phyloP scores from a whole-genome alignment of 352 stramenopile genomes.

The Globisporangium lucens region DNA sequence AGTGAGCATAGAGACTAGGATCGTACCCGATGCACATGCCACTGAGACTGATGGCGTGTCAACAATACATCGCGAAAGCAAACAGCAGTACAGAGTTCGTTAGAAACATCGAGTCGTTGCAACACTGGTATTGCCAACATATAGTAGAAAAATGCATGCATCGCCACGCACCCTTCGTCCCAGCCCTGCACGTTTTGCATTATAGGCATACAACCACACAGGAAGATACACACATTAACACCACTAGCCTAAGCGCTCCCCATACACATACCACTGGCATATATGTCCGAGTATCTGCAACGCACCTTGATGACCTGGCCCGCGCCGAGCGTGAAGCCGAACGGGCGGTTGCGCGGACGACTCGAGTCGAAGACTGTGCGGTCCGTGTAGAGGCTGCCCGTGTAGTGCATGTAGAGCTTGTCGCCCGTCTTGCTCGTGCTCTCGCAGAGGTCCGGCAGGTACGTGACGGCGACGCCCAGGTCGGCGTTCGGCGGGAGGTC shows the following conservation, averaged over 20 bases:
- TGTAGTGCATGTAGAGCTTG: conserved; percentile 95
- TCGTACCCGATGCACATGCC: conserved; percentile 10
- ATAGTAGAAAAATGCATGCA: background rate
- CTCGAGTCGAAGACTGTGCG: conserved; percentile 97
- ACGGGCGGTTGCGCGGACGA: conserved; percentile 90
- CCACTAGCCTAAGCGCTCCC: too few relatives aligned
- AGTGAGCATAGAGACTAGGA: background rate
- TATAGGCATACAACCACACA: background rate
- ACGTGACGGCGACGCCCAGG: conserved; percentile 82
- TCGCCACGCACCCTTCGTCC: background rate
- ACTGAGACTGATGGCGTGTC: background rate
- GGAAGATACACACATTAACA: background rate
- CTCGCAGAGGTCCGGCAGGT: conserved; percentile 57
- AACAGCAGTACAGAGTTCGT: background rate
- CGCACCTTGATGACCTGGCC: conserved; percentile 93
- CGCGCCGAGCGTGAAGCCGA: conserved; percentile 93
- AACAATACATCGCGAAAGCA: background rate
- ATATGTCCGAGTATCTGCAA: background rate
- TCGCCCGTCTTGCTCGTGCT: conserved; percentile 76
- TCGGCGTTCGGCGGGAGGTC: conserved; percentile 62
- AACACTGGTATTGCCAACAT: background rate
- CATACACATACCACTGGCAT: too few relatives aligned
- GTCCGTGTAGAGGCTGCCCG: conserved; percentile 93
- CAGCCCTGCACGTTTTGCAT: background rate
- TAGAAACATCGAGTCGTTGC: background rate